Evolutionary conservation across 768 basidiomycete genomes (phyloP).

Genomic region (Leccinum fibrillosum): DNA sequence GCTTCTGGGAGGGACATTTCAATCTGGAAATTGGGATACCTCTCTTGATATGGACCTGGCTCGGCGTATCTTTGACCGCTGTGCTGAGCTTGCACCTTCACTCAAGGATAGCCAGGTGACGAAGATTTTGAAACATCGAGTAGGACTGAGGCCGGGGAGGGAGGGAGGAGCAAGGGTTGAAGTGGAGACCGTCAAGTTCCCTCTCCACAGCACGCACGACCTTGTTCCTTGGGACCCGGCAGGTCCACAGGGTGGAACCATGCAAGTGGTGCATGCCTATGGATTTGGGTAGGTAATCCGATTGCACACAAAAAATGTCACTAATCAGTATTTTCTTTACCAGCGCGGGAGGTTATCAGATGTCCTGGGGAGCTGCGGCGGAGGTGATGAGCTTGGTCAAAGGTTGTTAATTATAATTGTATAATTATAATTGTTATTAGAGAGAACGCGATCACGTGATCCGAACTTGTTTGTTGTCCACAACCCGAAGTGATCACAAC

Average conservation of each 20-base stretch:
- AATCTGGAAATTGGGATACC: constrained; percentile 47
- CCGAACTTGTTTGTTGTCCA: constrained; percentile 26
- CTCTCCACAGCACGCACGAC: constrained; percentile 22
- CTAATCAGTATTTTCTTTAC: constrained; percentile 11
- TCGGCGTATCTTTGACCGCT: constrained; percentile 44
- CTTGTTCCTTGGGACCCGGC: constrained; percentile 17
- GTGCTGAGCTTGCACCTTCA: constrained; percentile 37
- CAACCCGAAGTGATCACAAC: constrained; percentile 1
- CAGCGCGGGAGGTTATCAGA: constrained; percentile 38
- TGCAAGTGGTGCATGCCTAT: constrained; percentile 54
- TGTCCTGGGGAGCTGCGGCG: constrained; percentile 42
- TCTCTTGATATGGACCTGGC: constrained; percentile 43
- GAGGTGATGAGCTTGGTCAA: constrained; percentile 35
- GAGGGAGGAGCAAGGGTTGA: constrained; percentile 58
- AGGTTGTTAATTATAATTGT: neutral
- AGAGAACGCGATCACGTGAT: constrained; percentile 32
- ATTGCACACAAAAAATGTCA: neutral
- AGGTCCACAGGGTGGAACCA: constrained; percentile 19
- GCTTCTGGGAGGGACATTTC: constrained; percentile 58
- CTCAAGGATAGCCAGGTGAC: constrained; percentile 33
- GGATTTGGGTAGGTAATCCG: constrained; percentile 47
- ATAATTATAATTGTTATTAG: neutral
- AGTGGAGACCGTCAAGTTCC: constrained; percentile 38
- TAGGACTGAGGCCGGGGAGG: constrained; percentile 56
- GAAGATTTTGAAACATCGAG: constrained; percentile 50